Evolutionary conservation across 2,329 filamentous ascomycete genomes (phyloP).

Genomic region (Fusarium piperis): DNA sequence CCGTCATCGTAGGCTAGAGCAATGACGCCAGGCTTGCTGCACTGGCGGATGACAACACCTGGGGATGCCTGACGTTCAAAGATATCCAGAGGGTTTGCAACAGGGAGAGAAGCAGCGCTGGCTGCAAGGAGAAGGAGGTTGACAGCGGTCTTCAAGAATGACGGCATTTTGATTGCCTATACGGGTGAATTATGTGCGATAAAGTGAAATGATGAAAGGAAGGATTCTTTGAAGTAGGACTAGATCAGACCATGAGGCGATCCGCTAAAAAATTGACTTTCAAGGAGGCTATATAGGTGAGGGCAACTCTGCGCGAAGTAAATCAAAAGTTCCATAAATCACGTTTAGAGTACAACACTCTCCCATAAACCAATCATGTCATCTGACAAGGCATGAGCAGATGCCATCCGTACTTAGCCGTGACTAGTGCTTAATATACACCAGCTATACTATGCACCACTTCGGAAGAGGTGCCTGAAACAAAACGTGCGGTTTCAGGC

Average conservation of each 20-base stretch:
- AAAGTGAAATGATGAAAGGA: not conserved
- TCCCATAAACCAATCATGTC: not conserved
- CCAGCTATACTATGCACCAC: slow-evolving; percentile 6
- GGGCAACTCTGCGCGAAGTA: not conserved
- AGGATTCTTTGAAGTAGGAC: not conserved
- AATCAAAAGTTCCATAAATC: not conserved
- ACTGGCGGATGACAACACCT: slow-evolving; percentile 57
- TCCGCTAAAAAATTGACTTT: not conserved
- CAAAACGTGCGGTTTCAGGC: slow-evolving; percentile 17
- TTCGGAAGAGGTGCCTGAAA: slow-evolving; percentile 16
- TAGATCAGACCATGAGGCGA: not conserved
- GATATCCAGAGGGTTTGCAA: slow-evolving; percentile 48
- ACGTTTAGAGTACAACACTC: not conserved
- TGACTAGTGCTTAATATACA: slow-evolving; percentile 1
- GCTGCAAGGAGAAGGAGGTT: slow-evolving; percentile 34
- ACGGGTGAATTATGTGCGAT: not conserved
- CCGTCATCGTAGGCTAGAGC: slow-evolving; percentile 66
- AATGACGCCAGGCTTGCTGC: slow-evolving; percentile 54
- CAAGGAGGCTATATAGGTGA: not conserved
- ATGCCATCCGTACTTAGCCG: not conserved
- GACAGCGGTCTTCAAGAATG: slow-evolving; percentile 14
- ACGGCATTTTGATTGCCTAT: slow-evolving; percentile 5
- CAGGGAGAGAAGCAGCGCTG: slow-evolving; percentile 44
- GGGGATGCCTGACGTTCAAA: slow-evolving; percentile 52
- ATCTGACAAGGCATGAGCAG: not conserved